Percentiles rank a stretch among this genome's conserved stretches.
These are phyloP conservation scores for Boeremia exigua DNA, from an alignment of 2,329 filamentous ascomycete genomes.

Conservation along the genomic window DNA sequence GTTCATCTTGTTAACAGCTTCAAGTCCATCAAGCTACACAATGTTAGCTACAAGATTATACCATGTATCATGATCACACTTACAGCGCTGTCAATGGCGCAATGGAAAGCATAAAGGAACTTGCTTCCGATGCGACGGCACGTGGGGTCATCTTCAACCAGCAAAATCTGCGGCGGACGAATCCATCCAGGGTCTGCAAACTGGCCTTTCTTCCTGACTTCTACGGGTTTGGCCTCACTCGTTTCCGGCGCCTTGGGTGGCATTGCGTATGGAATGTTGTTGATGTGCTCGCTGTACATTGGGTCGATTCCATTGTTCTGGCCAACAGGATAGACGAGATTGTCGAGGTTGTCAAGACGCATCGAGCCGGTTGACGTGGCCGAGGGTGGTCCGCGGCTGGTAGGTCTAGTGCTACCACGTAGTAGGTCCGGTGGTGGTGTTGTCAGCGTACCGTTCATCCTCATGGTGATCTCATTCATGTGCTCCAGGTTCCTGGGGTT, in stretches of 20 bases:
- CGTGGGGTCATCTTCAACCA: slow-evolving; percentile 83
- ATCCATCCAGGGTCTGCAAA: slow-evolving; percentile 70
- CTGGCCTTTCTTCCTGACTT: slow-evolving; percentile 66
- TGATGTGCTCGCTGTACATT: slow-evolving; percentile 90
- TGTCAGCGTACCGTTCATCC: slow-evolving; percentile 61
- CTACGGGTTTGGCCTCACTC: slow-evolving; percentile 55
- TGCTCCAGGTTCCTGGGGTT: slow-evolving; percentile 70
- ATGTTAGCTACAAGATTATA: background rate
- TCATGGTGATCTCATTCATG: slow-evolving; percentile 64
- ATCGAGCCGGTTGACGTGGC: slow-evolving; percentile 59
- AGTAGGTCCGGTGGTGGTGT: slow-evolving; percentile 63
- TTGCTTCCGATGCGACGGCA: slow-evolving; percentile 71
- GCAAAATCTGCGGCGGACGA: slow-evolving; percentile 76
- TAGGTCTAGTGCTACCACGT: slow-evolving; percentile 54
- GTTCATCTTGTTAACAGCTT: slow-evolving; percentile 87
- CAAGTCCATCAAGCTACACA: slow-evolving; percentile 77
- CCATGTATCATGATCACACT: slow-evolving; percentile 35
- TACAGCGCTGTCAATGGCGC: slow-evolving; percentile 68
- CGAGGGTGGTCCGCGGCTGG: slow-evolving; percentile 54
- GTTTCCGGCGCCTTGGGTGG: slow-evolving; percentile 68
- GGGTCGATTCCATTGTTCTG: slow-evolving; percentile 92
- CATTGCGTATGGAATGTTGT: slow-evolving; percentile 88
- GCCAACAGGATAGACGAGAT: slow-evolving; percentile 88
- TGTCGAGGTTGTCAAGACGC: slow-evolving; percentile 66
- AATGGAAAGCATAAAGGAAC: slow-evolving; percentile 69